Evolutionary conservation across 305 asterid species (phyloP), one percentile per base, ranked within the genome.

Genomic region (Fraxinus angustifolia): DNA sequence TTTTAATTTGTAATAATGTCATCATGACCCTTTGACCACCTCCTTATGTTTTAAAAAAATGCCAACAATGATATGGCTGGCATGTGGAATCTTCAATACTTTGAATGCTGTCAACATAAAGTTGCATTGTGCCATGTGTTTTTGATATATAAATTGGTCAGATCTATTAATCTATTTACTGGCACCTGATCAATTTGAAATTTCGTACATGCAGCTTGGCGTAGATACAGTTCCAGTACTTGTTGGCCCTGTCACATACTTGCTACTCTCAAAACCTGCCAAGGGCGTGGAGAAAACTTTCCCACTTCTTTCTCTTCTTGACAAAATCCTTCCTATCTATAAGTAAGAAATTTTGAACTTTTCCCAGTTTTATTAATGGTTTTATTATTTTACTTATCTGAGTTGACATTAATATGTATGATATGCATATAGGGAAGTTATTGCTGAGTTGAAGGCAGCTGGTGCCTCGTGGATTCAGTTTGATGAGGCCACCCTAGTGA

Each of bases 401-500:
- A 16, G 21, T 50, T 50, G 19, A 50, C 21, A 50, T 3, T 14
- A 16, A 16, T 16, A 50, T 50, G 60, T 50, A 16, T 50, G 19
- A 16, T 16, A 50, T 50, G 60, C 56, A 1, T 83, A 35, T 71
- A 88, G 91, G 84, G 91, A 88, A 82, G 90, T 86, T 3, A 84
- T 86, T 0, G 53, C 85, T 6, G 91, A 88, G 8, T 50, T 50
- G 60, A 50, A 50, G 60, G 21, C 60, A 50, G 21, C 60, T 50
- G 60, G 60, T 14, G 81, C 91, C 50, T 86, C 88, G 23, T 76
- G 81, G 87, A 88, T 88, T 78, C 91, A 88, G 85, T 75, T 88
- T 75, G 91, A 88, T 78, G 91, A 88, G 80, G 86, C 91, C 28
- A 85, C 85, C 65, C 85, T 88, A 53, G 91, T 88, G 73, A 35